Base-by-base conservation (phyloP, 2,329 filamentous ascomycete genomes). In the Fusarium nurragi region DNA sequence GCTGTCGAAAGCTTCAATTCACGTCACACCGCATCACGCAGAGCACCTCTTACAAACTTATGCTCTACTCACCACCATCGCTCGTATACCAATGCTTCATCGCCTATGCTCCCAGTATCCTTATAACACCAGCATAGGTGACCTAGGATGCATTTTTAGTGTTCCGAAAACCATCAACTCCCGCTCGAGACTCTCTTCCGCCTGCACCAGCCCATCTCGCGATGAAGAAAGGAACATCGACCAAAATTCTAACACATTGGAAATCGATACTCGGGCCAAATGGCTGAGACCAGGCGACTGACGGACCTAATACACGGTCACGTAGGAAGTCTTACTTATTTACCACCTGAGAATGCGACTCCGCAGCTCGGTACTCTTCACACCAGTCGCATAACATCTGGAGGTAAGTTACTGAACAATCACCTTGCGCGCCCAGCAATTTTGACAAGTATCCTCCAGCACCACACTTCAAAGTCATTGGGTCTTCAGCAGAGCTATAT, bases 251-350 rank as follows among this genome's bases (percentile, higher is more conserved):
- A 53, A 64, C 64, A 68, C 47, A 70, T 66, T 72, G 69, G 70
- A 77, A 65, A 72, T 73, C 66, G 55, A 63, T 69, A 65, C 71
- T 71, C 46, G 69, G 70, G 51, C 73, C 71, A 71, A 74, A 79
- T 79, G 77, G 76, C 75, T 78, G 76, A 79, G 50, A 61, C 64
- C 30, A 69, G 71, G 60, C 70, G 70, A 46, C 63, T 76, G 36
- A 63, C 69, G 30, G 75, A 76, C 69, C 73, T 76, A 14, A 60
- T 69, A 32, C 68, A 75, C 47, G 77, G 77, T 51, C 69, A 76
- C 48, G 68, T 75, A 53, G 77, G 77, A 28, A 60, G 65, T 44
- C 53, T 78, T 46, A 72, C 70, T 52, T 78, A 78, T 64, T 54
- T 73, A 22, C 66, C 75, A 25, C 25, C 63, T 21, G 55, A 72